Evolutionary conservation across 2,329 filamentous ascomycete genomes (phyloP), one percentile per base, ranked within the genome.

Genomic region (Aschersonia sp.): DNA sequence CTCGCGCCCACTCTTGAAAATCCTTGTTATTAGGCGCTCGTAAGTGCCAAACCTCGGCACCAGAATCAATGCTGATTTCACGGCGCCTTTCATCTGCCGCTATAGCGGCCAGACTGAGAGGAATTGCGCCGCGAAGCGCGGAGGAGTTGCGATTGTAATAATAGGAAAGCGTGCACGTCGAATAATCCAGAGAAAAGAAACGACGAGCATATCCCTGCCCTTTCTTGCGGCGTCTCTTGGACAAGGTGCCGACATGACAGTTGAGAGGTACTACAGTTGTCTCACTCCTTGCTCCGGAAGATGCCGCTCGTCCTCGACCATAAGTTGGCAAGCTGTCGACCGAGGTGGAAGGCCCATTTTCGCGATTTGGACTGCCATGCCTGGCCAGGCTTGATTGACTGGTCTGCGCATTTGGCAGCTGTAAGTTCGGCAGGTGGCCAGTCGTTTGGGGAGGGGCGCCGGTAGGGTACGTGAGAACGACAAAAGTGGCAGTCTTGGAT

Each of bases 181-280:
- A 88, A 61, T 89, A 97, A 63, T 98, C 92, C 47, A 98, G 73
- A 0, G 90, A 95, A 66, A 98, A 98, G 72, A 92, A 98, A 39
- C 92, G 79, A 48, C 87, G 79, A 5, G 92, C 92, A 64, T 88
- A 94, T 42, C 90, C 90, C 64, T 97, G 92, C 43, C 89, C 88
- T 67, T 86, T 83, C 75, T 95, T 97, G 50, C 92, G 79, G 54
- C 89, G 79, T 57, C 92, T 81, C 73, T 98, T 98, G 53, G 88
- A 81, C 52, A 98, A 68, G 5, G 84, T 76, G 14, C 92, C 92
- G 0, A 86, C 88, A 60, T 95, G 86, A 55, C 89, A 84, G 11
- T 79, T 79, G 11, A 66, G 53, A 4, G 59, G 51, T 58, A 60
- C 47, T 59, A 63, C 47, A 59, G 64, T 49, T 5, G 62, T 67